phyloP scores from a whole-genome alignment of 805 yeast species.

The Brettanomyces sp. region DNA sequence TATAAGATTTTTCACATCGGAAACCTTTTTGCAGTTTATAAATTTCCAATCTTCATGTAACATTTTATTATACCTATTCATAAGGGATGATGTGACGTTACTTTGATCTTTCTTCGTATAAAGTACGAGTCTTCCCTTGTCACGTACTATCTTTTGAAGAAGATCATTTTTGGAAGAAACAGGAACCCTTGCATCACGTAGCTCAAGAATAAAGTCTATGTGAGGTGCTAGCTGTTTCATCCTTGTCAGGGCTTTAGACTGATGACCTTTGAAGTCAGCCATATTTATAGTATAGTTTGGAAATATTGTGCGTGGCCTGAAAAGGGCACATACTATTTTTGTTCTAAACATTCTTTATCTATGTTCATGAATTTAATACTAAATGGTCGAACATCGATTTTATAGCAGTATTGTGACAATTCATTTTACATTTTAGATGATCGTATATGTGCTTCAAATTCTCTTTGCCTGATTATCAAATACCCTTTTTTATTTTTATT shows the following conservation, averaged over 20 bases:
- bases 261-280: conserved; percentile 88
- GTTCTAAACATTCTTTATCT: too few species aligned
- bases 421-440: too few species aligned
- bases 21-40: conserved; percentile 46
- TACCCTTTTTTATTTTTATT: too few species aligned
- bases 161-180: conserved; percentile 70
- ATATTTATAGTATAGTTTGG: conserved; percentile 63
- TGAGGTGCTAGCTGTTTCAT: conserved; percentile 68
- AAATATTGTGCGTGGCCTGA: conserved; percentile 62
- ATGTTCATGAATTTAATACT: too few species aligned
- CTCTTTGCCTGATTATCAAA: too few species aligned
- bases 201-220: conserved; percentile 71
- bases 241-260: conserved; percentile 62
- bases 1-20: conserved; percentile 43
- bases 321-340: conserved; percentile 15
- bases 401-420: too few species aligned
- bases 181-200: conserved; percentile 88
- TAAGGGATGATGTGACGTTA: conserved; percentile 28
- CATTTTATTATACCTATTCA: conserved; percentile 39
- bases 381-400: too few species aligned
- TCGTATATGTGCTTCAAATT: too few species aligned
- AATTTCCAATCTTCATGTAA: conserved; percentile 32
- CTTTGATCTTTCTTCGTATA: conserved; percentile 73
- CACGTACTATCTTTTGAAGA: conserved; percentile 56
- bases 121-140: conserved; percentile 49